These are phyloP conservation scores for Xerophyta viscosa DNA, from an alignment of 106 monocot species.

Conservation along the genomic window DNA sequence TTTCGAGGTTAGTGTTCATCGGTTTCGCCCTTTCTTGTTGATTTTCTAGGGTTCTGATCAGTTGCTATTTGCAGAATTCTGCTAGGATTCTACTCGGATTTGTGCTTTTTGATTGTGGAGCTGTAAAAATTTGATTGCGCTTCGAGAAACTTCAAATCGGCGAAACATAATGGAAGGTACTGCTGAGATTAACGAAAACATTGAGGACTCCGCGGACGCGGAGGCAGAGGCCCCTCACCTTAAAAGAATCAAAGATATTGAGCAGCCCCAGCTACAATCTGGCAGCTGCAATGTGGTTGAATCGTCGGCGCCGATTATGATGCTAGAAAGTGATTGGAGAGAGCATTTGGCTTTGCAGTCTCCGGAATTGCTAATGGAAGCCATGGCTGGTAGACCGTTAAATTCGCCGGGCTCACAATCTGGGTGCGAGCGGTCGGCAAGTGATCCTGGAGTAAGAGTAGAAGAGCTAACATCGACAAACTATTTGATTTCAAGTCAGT, in stretches of 20 bases:
- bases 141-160: too few relatives aligned
- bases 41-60: too few relatives aligned
- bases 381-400: constrained; percentile 19
- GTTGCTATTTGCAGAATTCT: too few relatives aligned
- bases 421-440: constrained; percentile 7
- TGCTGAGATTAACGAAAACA: constrained; percentile 37
- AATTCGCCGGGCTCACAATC: constrained; percentile 10
- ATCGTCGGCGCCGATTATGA: constrained; percentile 15
- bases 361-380: constrained; percentile 24
- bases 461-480: constrained; percentile 67
- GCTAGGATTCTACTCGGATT: too few relatives aligned
- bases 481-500: constrained; percentile 21
- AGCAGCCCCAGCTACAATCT: constrained; percentile 13
- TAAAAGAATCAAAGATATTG: constrained; percentile 43
- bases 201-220: constrained; percentile 43
- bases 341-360: constrained; percentile 31
- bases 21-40: too few relatives aligned
- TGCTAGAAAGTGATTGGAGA: constrained; percentile 29
- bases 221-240: constrained; percentile 20
- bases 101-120: too few relatives aligned
- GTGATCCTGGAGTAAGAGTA: constrained; percentile 16
- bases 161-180: constrained; percentile 40
- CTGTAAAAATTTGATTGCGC: too few relatives aligned
- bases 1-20: too few relatives aligned
- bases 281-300: constrained; percentile 21